These are phyloP conservation scores for Penicillium flavigenum DNA, from an alignment of 495 filamentous ascomycete genomes.

Conservation along the genomic window DNA sequence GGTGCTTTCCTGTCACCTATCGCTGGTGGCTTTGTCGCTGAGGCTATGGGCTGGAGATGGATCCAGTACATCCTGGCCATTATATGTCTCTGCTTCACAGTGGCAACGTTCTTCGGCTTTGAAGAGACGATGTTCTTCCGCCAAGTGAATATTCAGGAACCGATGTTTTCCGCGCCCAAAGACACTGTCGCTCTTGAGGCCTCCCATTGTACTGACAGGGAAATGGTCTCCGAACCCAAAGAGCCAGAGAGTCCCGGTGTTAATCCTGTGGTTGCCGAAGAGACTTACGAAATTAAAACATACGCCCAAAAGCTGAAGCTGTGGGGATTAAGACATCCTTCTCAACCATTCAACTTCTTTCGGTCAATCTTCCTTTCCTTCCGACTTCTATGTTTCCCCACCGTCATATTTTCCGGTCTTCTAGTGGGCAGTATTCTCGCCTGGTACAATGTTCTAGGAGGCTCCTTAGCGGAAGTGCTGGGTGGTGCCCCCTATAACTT, in stretches of 20 bases:
- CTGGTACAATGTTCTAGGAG: slow-evolving; percentile 14
- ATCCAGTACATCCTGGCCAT: slow-evolving; percentile 54
- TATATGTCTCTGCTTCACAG: slow-evolving; percentile 44
- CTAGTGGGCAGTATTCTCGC: slow-evolving; percentile 12
- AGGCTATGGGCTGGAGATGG: slow-evolving; percentile 47
- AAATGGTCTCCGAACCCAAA: neutral
- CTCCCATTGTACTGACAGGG: neutral
- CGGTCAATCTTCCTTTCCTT: slow-evolving; percentile 7
- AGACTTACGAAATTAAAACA: slow-evolving; percentile 1
- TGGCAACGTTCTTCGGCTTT: slow-evolving; percentile 55
- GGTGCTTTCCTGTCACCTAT: slow-evolving; percentile 53
- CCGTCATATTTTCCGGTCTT: slow-evolving; percentile 15
- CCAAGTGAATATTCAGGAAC: slow-evolving; percentile 4
- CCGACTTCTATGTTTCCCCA: slow-evolving; percentile 22
- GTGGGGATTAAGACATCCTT: slow-evolving; percentile 7
- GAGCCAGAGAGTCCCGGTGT: neutral
- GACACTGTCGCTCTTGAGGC: neutral
- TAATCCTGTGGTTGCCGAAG: neutral
- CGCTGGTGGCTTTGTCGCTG: slow-evolving; percentile 52
- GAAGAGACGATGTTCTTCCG: slow-evolving; percentile 48
- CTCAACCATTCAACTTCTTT: slow-evolving; percentile 6
- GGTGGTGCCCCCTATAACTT: slow-evolving; percentile 21
- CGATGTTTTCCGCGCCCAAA: neutral
- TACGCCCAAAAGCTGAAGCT: slow-evolving; percentile 18
- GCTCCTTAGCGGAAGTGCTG: slow-evolving; percentile 13